Base-by-base conservation (phyloP, 345 rosid species). In the Eucalyptus pauciflora region DNA sequence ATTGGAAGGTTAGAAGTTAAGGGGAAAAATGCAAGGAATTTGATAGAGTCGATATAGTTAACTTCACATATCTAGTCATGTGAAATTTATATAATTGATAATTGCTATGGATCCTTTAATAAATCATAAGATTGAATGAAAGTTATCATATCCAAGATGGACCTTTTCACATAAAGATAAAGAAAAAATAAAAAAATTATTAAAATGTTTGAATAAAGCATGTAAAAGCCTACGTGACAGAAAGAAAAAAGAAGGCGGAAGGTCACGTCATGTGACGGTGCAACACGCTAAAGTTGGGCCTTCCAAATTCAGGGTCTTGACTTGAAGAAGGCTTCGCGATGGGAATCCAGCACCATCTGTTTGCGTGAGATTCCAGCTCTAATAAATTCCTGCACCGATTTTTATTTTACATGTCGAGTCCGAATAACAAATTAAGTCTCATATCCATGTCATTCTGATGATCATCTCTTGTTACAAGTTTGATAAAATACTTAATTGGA, bases 1-100 rank as follows among this genome's bases (percentile, higher is more conserved):
- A 64, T 7, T 64, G 76, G 18, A 13, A 62, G 4, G 3, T 64
- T 14, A 7, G 10, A 64, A 1, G 37, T 2, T 13, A 64, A 10
- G 13, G 16, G 0, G 0, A 64, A 56, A 56, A 22, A 56, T 3
- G 3, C 1, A 5, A n/a, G 5, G 7, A 5, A n/a, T 64, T n/a
- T 62, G 33, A 29, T 60, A 62, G 4, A 0, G 15, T 7, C 3
- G 1, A 29, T 2, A 6, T 25, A 62, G 9, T 62, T 14, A 62
- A 3, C 3, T 62, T 25, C 7, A 25, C 31, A 10, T 60, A 25
- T 60, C 7, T 5, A 62, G 33, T 6, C 3, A 29, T 13, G 33
- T 12, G 9, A 62, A 62, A 13, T 62, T 4, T 18, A 7, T 62
- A 62, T 29, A 62, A 3, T 29, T 10, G 4, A 7, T 62, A 8